Base-by-base conservation (phyloP, 306 rosid species). In the Gynostemma pentaphyllum region DNA sequence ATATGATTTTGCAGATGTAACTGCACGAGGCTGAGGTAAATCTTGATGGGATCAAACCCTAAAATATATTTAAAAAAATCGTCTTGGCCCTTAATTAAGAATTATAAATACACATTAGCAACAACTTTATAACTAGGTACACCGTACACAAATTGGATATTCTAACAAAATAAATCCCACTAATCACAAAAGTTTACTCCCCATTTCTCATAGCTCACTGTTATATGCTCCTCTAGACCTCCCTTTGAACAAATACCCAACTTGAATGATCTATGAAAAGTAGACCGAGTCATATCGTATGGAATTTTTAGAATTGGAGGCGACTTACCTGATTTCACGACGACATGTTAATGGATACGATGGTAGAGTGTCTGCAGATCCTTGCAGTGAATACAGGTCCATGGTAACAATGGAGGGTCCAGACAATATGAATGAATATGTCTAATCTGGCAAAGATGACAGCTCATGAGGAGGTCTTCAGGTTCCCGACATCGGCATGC, bases 351-450 rank as follows among this genome's bases (percentile, higher is more conserved):
- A 49, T 54, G 64, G 34, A 14, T 68, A 47, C 44, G 64, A 76
- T 64, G 74, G 50, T 66, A 83, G 12, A 80, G 64, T 74, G 66
- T 78, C 66, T 66, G 82, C 39, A 87, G 87, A 49, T 91, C 90
- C 54, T 75, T 88, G 78, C 98, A 91, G 78, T 73, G 83, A 50
- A 26, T 68, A 82, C 98, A 91, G 36, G 82, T 77, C 98, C 98
- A 91, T 15, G 95, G 89, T 41, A 69, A 22, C 63, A 82, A 69
- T 27, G 78, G 80, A 44, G 96, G 98, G 76, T 91, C 96, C 81
- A 88, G 81, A 81, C 98, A 91, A 70, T 88, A 88, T 24, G 67
- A 64, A 67, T 79, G 88, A 56, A 83, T 77, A 67, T 59, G 34
- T 63, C 68, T 79, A 64, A 32, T 51, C 49, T 47, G 80, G 70